Base-by-base conservation (phyloP, 179 eudicot species). In the Patellifolia procumbens region DNA sequence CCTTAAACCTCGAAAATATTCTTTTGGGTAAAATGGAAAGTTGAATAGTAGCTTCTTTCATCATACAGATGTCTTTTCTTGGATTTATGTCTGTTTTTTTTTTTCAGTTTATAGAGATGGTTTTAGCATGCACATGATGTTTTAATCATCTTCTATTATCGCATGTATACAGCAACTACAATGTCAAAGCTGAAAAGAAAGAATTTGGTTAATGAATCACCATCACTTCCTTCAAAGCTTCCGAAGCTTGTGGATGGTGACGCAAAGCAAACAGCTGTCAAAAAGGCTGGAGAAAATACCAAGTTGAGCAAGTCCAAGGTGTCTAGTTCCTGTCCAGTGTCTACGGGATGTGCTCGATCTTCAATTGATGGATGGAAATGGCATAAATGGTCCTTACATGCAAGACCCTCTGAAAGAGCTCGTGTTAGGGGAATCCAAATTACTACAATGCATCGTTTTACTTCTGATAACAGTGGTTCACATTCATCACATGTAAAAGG, bases 341-440 rank as follows among this genome's bases (percentile, higher is more conserved):
- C 99, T 76, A 84, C 76, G 74, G 98, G 98, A 58, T 96, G 98
- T 88, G 99, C 98, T 75, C 87, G 99, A 66, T 65, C 90, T 52
- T 93, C 99, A 32, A 94, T 96, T 58, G 83, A 83, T 80, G 99
- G 99, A 67, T 91, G 99, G 98, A 90, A 96, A 78, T 96, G 99
- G 98, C 99, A 81, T 82, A 85, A 82, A 59, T 96, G 99, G 99
- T 91, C 98, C 37, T 59, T 83, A 56, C 84, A 80, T 70, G 98
- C 98, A 74, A 91, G 83, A 74, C 94, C 97, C 77, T 85, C 89
- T 71, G 99, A 96, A 76, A 89, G 93, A 86, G 89, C 94, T 81
- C 88, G 86, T 76, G 91, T 83, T 6, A 86, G 97, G 84, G 98
- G 99, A 63, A 84, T 72, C 75, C 83, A 67, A 48, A 29, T 74